Evolutionary conservation across 306 rosid species (phyloP).

Genomic region (Sicyos edulis): DNA sequence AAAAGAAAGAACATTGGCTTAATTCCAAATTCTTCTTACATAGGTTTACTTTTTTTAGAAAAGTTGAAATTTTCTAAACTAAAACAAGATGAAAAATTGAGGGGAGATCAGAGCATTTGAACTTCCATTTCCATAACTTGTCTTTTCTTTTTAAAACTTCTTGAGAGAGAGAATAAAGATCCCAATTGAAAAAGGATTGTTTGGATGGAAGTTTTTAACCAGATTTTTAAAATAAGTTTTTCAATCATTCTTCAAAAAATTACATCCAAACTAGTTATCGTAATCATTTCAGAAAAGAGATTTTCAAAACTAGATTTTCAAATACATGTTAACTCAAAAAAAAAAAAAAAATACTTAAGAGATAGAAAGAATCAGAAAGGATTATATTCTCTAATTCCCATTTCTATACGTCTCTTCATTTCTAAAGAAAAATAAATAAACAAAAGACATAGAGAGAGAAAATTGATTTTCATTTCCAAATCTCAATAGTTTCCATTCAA

Average conservation of each 20-base stretch:
- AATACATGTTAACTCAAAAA: no score
- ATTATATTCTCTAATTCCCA: background rate
- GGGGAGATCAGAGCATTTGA: background rate
- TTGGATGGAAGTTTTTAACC: no score
- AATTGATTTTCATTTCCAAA: conserved; percentile 1
- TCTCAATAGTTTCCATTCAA: background rate
- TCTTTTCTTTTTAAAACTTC: no score
- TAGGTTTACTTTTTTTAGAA: background rate
- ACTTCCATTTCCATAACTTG: no score
- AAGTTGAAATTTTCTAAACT: background rate
- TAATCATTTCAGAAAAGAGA: no score
- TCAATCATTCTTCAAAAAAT: no score
- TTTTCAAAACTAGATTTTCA: no score
- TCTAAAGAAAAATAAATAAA: background rate
- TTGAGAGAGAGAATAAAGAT: no score
- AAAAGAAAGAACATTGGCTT: background rate
- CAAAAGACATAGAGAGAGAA: background rate
- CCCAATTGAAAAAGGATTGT: background rate
- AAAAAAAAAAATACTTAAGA: no score
- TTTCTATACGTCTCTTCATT: background rate
- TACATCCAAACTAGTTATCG: no score
- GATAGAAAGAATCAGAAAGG: background rate
- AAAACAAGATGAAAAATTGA: background rate
- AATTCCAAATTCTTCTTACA: background rate
- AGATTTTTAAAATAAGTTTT: no score